Base-by-base conservation (phyloP, 768 basidiomycete species). In the Gautieria morchelliformis region DNA sequence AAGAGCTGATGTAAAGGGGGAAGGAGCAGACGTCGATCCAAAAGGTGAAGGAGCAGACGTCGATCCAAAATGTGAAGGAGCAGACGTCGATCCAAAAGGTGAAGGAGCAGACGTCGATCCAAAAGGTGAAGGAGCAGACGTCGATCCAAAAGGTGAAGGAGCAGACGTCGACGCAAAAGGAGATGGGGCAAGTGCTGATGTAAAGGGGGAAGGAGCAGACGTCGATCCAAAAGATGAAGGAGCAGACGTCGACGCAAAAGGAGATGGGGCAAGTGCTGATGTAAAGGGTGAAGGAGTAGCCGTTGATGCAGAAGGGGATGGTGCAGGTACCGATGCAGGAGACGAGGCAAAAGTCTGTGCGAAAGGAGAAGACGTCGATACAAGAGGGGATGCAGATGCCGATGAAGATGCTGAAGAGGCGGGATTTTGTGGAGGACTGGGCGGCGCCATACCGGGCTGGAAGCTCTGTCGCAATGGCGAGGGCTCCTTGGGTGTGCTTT, bases 391-490 rank as follows among this genome's bases (percentile, higher is more conserved):
- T n/a, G 37, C 5, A 17, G 27, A 53, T 53, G 37, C 9, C 12
- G 24, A 20, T 27, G 51, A n/a, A 32, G 50, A 33, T 2, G 50
- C 1, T 17, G 42, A 22, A 54, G 39, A 33, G 22, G 45, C n/a
- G 20, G 47, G 14, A 33, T 22, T 30, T 42, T 60, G 15, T 41
- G 9, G 58, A 47, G 46, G 47, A 58, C n/a, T 59, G 17, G 49
- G 63, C 66, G 58, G 74, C 59, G n/a, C n/a, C n/a, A 68, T 69
- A 54, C 84, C 85, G 3, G 80, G 77, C 48, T 82, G 79, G 67
- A 85, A 80, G 62, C 86, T 87, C 63, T 77, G 85, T 27, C 88
- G 80, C 57, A 90, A 74, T 65, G 89, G 89, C 58, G 88, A 89
- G 2, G 88, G 87, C 56, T 87, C 85, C 65, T 83, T 87, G 1